Percentiles rank a stretch among this genome's conserved stretches.
These are phyloP conservation scores for Podospora anserina DNA, from an alignment of 495 filamentous ascomycete species.

Conservation along the genomic window DNA sequence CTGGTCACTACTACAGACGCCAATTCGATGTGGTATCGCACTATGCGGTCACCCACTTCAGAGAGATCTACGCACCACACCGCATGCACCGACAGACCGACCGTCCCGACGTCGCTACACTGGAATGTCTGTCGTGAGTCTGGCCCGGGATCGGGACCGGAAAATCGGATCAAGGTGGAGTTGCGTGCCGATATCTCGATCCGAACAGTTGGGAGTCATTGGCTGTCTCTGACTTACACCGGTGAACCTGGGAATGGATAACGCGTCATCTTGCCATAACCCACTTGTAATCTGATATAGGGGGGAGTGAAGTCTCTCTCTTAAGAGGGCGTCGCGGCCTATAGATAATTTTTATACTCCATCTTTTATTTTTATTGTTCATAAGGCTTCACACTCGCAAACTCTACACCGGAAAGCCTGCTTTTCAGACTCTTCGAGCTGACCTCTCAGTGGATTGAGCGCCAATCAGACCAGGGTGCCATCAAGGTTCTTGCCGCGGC, in stretches of 20 bases:
- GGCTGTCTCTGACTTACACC: not conserved
- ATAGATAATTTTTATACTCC: not conserved
- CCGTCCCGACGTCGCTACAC: not conserved
- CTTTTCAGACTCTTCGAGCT: not conserved
- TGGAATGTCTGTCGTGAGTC: not conserved
- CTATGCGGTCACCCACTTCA: not conserved
- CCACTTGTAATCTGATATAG: not conserved
- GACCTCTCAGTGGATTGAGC: not conserved
- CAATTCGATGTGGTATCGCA: not conserved
- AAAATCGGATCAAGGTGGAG: slow-evolving; percentile 1
- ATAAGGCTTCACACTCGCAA: not conserved
- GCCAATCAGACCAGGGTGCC: not conserved
- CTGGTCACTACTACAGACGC: not conserved
- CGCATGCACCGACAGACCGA: not conserved
- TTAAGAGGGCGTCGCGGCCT: not conserved
- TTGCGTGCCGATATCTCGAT: not conserved
- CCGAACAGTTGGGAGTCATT: not conserved
- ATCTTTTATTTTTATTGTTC: not conserved
- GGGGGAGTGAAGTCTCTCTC: not conserved
- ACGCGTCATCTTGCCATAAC: not conserved
- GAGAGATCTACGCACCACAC: too few relatives aligned
- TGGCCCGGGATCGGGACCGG: slow-evolving; percentile 8
- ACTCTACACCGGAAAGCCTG: not conserved
- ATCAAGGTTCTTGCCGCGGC: not conserved
- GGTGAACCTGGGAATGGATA: too few relatives aligned